phyloP scores from a whole-genome alignment of 306 rosid species.

The Potentilla sterilis region DNA sequence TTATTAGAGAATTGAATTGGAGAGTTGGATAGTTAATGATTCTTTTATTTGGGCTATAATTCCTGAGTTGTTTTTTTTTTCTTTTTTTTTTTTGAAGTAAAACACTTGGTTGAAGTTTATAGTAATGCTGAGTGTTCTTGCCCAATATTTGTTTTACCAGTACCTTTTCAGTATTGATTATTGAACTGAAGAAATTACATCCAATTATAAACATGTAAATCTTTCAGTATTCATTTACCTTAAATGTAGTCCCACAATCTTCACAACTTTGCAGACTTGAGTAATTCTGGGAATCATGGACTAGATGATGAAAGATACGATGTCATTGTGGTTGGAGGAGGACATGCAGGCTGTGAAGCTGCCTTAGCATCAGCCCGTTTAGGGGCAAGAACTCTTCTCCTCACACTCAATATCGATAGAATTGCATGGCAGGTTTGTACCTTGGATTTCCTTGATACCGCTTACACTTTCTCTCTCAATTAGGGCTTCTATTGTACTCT shows the following conservation, averaged over 20 bases:
- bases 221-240: neutral
- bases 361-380: slow-evolving; percentile 80
- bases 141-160: no score
- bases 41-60: no score
- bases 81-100: no score
- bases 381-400: slow-evolving; percentile 92
- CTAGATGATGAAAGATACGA: slow-evolving; percentile 61
- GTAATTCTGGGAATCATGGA: slow-evolving; percentile 31
- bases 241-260: neutral
- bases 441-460: neutral
- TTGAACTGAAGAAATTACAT: no score
- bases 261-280: slow-evolving; percentile 33
- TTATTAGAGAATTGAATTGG: no score
- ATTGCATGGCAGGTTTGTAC: slow-evolving; percentile 95
- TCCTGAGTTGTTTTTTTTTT: no score
- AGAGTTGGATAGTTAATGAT: no score
- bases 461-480: neutral
- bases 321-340: slow-evolving; percentile 98
- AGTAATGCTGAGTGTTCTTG: no score
- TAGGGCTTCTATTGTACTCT: neutral
- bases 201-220: no score
- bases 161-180: no score
- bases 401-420: slow-evolving; percentile 80
- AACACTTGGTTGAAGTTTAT: no score
- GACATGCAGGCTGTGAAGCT: slow-evolving; percentile 98